phyloP scores from a whole-genome alignment of 2,329 filamentous ascomycete species.

The Periconia sp. region DNA sequence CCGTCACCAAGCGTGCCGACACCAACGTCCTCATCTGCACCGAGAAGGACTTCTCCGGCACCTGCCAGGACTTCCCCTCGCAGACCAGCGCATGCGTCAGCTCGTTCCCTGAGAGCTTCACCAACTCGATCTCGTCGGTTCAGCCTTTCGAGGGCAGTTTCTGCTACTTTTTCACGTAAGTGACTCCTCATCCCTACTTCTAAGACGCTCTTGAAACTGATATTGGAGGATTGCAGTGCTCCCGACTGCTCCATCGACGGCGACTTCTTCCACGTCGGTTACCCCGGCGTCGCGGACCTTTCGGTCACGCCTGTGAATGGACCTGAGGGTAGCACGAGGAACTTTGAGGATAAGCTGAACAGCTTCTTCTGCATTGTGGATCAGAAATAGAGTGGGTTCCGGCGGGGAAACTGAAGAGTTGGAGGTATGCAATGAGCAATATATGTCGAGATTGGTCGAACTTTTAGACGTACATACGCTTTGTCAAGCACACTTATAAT shows the following conservation, averaged over 20 bases:
- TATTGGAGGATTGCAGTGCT: constrained; percentile 2
- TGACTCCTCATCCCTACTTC: not conserved
- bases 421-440: too few species aligned
- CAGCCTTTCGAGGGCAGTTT: constrained; percentile 14
- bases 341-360: constrained; percentile 18
- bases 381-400: too few species aligned
- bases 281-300: constrained; percentile 14
- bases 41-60: constrained; percentile 14
- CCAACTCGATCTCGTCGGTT: constrained; percentile 12
- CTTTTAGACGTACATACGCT: too few species aligned
- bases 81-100: constrained; percentile 8
- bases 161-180: constrained; percentile 24
- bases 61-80: constrained; percentile 14
- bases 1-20: constrained; percentile 11
- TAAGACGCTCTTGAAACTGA: not conserved
- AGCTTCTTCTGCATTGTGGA: constrained; percentile 12
- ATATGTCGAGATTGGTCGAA: too few species aligned
- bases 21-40: constrained; percentile 15
- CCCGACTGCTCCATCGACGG: constrained; percentile 9
- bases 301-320: constrained; percentile 14
- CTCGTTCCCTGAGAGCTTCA: constrained; percentile 10
- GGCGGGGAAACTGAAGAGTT: too few species aligned
- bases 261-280: constrained; percentile 18
- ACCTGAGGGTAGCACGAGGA: constrained; percentile 12
- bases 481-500: too few species aligned